Conservation (phyloP, 1,284 basidiomycete genomes). For the Leccinum insigne region DNA sequence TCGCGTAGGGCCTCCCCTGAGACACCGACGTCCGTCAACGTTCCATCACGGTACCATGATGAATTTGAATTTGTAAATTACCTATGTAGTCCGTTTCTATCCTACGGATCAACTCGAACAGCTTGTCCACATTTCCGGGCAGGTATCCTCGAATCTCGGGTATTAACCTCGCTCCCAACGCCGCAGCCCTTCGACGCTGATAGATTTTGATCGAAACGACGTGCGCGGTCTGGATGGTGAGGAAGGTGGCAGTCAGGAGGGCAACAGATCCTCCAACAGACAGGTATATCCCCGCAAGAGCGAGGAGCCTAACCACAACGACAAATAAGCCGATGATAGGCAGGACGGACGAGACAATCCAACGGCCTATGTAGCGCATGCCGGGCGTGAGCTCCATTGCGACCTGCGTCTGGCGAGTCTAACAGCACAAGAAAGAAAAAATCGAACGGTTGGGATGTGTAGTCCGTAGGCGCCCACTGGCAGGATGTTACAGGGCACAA, state of each 20-base stretch:
- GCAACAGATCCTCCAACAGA: constrained; percentile 6
- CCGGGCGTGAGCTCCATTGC: constrained; percentile 29
- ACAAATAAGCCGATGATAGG: constrained; percentile 16
- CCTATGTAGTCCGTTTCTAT: constrained; percentile 29
- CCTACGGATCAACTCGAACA: constrained; percentile 14
- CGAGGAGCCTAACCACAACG: constrained; percentile 13
- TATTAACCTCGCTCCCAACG: constrained; percentile 21
- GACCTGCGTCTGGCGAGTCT: background rate
- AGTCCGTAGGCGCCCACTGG: background rate
- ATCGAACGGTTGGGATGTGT: background rate
- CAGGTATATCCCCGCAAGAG: constrained; percentile 10
- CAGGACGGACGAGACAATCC: constrained; percentile 12
- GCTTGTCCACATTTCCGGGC: constrained; percentile 30
- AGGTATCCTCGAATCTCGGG: constrained; percentile 21
- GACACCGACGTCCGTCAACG: constrained; percentile 4
- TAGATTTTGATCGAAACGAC: constrained; percentile 10
- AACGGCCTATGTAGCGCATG: constrained; percentile 17
- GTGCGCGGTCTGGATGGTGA: constrained; percentile 4
- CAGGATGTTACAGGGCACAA: background rate
- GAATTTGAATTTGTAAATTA: constrained; percentile 2
- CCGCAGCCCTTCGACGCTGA: constrained; percentile 21
- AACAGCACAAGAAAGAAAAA: background rate
- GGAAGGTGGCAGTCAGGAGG: constrained; percentile 6
- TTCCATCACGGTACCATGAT: background rate
- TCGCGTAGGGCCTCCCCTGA: constrained; percentile 18